A percentile compares a stretch with the other conserved stretches of the same genome.
Evolutionary conservation across 495 filamentous ascomycete species (phyloP).

Genomic region (Aspergillus kassunensis): DNA sequence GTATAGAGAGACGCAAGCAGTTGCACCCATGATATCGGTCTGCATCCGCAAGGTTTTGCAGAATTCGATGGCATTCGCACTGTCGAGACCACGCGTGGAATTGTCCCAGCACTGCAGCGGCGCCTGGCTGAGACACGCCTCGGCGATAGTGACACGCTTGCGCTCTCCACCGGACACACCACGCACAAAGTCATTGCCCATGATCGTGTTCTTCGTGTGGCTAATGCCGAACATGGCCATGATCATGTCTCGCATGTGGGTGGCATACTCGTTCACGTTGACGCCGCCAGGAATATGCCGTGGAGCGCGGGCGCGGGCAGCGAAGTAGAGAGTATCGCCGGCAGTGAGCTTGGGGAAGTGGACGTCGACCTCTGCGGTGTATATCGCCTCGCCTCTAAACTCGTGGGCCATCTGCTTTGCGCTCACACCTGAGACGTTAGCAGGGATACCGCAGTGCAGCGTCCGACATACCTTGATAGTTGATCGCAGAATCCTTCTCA

Average conservation of each 20-base stretch:
- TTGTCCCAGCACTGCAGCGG: slow-evolving; percentile 83
- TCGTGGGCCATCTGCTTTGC: slow-evolving; percentile 60
- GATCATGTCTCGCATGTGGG: slow-evolving; percentile 55
- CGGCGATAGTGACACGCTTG: slow-evolving; percentile 59
- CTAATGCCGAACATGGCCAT: slow-evolving; percentile 59
- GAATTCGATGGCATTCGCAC: slow-evolving; percentile 75
- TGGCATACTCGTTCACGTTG: slow-evolving; percentile 40
- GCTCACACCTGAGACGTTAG: neutral
- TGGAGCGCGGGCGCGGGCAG: slow-evolving; percentile 49
- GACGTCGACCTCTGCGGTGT: slow-evolving; percentile 60
- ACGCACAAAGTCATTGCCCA: slow-evolving; percentile 78
- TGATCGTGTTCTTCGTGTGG: slow-evolving; percentile 49
- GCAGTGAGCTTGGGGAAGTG: slow-evolving; percentile 66
- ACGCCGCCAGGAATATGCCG: slow-evolving; percentile 44
- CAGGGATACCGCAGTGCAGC: neutral
- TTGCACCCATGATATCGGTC: slow-evolving; percentile 69
- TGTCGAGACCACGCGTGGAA: slow-evolving; percentile 79
- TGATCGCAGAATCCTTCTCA: slow-evolving; percentile 51
- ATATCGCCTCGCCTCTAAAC: slow-evolving; percentile 68
- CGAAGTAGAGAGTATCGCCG: slow-evolving; percentile 62
- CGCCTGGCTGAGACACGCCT: slow-evolving; percentile 65
- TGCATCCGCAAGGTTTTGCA: slow-evolving; percentile 70
- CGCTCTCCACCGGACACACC: slow-evolving; percentile 69
- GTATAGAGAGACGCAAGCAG: slow-evolving; percentile 79
- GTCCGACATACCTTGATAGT: slow-evolving; percentile 69